A percentile compares a stretch with the other conserved stretches of the same genome.
These are phyloP conservation scores for Trichocladium antarcticum DNA, from an alignment of 495 filamentous ascomycete species.

Conservation along the genomic window DNA sequence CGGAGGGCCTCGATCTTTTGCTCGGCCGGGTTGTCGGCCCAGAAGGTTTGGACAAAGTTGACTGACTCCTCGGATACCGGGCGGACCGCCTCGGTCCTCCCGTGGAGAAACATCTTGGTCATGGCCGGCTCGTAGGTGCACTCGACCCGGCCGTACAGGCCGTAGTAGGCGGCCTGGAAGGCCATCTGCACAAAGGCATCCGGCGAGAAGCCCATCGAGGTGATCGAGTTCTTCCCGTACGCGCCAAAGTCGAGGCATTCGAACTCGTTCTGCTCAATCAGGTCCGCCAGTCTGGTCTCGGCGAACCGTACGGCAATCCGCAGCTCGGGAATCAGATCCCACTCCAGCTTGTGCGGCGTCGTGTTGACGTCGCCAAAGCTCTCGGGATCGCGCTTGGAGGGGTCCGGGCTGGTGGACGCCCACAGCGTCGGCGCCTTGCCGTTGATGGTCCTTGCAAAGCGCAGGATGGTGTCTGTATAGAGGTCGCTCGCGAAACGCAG, in stretches of 20 bases:
- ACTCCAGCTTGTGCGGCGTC: slow-evolving; percentile 91
- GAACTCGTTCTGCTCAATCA: slow-evolving; percentile 96
- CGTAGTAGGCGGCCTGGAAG: slow-evolving; percentile 97
- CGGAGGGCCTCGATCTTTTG: slow-evolving; percentile 75
- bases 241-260: slow-evolving; percentile 76
- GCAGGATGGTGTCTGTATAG: slow-evolving; percentile 95
- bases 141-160: slow-evolving; percentile 86
- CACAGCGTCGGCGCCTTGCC: slow-evolving; percentile 85
- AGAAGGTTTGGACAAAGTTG: slow-evolving; percentile 87
- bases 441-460: slow-evolving; percentile 93
- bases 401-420: slow-evolving; percentile 84
- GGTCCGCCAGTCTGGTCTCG: slow-evolving; percentile 84
- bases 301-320: slow-evolving; percentile 87
- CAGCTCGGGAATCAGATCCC: slow-evolving; percentile 92
- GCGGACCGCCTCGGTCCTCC: slow-evolving; percentile 86
- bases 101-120: slow-evolving; percentile 90
- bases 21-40: slow-evolving; percentile 74
- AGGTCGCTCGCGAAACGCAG: slow-evolving; percentile 91
- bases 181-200: slow-evolving; percentile 99
- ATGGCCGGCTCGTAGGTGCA: slow-evolving; percentile 97
- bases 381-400: slow-evolving; percentile 81
- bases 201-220: slow-evolving; percentile 88
- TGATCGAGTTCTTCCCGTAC: slow-evolving; percentile 97
- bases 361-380: slow-evolving; percentile 93
- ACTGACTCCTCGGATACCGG: slow-evolving; percentile 70